Evolutionary conservation across 345 rosid species (phyloP).

Genomic region (Adansonia digitata): DNA sequence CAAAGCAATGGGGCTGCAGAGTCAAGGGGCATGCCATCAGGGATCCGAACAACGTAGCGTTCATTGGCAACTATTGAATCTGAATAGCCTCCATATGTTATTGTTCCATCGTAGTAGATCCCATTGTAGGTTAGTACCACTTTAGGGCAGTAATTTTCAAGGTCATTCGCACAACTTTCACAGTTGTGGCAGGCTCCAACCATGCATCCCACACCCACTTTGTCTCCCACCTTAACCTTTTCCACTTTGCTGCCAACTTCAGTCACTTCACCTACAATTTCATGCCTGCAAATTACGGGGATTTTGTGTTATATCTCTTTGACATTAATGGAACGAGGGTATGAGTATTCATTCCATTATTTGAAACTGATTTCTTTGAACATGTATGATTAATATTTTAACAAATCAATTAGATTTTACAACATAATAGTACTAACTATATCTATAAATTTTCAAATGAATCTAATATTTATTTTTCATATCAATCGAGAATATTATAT

Average conservation of each 20-base stretch:
- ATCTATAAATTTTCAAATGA: no score
- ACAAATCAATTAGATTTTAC: no score
- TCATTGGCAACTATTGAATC: conserved; percentile 47
- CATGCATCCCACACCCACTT: conserved; percentile 53
- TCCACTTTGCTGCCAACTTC: conserved; percentile 49
- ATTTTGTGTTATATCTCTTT: background rate
- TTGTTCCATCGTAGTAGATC: conserved; percentile 41
- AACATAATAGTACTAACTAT: no score
- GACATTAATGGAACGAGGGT: no score
- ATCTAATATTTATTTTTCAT: no score
- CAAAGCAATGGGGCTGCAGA: conserved; percentile 61
- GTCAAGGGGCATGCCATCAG: conserved; percentile 46
- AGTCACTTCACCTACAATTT: conserved; percentile 51
- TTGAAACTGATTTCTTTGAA: background rate
- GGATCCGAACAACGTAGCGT: conserved; percentile 46
- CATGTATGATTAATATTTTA: no score
- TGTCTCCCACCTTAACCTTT: conserved; percentile 52
- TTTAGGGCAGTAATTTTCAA: conserved; percentile 54
- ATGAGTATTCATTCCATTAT: no score
- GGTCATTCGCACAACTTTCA: conserved; percentile 36
- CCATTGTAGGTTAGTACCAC: conserved; percentile 30
- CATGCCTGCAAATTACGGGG: conserved; percentile 34
- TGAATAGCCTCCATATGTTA: conserved; percentile 54
- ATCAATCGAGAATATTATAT: no score
- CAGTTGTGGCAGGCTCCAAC: conserved; percentile 49